Conservation (phyloP, 768 basidiomycete species). For the Tephrocybe sp. region DNA sequence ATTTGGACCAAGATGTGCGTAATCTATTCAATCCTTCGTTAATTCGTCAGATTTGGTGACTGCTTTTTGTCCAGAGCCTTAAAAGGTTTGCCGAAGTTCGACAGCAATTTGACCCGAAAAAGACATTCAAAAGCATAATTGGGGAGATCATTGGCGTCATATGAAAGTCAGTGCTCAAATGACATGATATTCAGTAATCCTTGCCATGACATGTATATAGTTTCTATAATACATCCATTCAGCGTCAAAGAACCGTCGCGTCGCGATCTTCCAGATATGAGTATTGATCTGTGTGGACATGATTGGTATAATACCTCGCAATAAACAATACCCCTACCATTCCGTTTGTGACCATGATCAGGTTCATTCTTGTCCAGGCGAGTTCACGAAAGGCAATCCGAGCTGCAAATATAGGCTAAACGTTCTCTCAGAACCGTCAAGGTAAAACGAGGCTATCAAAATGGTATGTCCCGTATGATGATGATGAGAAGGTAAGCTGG, state of each 20-base stretch:
- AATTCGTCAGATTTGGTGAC: neutral
- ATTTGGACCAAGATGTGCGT: slow-evolving; percentile 32
- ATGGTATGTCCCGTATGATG: slow-evolving; percentile 99
- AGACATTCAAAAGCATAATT: slow-evolving; percentile 33
- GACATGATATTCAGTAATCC: too few relatives aligned
- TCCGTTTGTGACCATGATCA: slow-evolving; percentile 66
- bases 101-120: slow-evolving; percentile 30
- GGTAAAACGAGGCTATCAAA: slow-evolving; percentile 97
- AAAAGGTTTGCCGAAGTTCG: slow-evolving; percentile 30
- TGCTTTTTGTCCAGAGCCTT: slow-evolving; percentile 22
- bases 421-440: slow-evolving; percentile 80
- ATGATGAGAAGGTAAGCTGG: slow-evolving; percentile 88
- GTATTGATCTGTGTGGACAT: slow-evolving; percentile 5
- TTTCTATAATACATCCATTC: too few relatives aligned
- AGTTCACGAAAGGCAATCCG: too few relatives aligned
- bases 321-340: slow-evolving; percentile 13
- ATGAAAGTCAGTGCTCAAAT: too few relatives aligned
- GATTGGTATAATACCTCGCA: slow-evolving; percentile 13
- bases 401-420: neutral
- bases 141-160: slow-evolving; percentile 38
- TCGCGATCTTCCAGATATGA: neutral
- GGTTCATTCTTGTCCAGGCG: slow-evolving; percentile 98
- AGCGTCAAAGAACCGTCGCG: neutral
- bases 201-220: too few relatives aligned
- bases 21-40: neutral